Evolutionary conservation across 1,139 yeast species (phyloP).

Genomic region (Taphrina wiesneri): DNA sequence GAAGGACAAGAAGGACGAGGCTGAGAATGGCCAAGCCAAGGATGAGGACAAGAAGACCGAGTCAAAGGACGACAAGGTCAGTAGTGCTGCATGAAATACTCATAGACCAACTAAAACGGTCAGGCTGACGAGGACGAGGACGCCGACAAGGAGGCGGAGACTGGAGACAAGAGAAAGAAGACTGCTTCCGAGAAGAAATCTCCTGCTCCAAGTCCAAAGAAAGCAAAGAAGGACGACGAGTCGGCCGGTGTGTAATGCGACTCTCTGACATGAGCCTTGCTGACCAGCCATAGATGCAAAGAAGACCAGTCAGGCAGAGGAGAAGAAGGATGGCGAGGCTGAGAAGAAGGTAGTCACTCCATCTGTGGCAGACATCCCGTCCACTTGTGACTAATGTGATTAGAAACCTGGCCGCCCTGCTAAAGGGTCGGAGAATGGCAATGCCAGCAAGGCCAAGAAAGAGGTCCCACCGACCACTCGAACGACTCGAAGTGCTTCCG

Average conservation of each 20-base stretch:
- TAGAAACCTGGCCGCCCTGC: constrained; percentile 13
- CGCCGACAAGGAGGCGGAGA: neutral
- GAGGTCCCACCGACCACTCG: constrained; percentile 30
- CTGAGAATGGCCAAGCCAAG: constrained; percentile 3
- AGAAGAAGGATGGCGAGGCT: constrained; percentile 1
- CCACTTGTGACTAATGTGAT: neutral
- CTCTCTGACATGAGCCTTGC: too few relatives aligned
- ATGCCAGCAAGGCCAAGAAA: constrained; percentile 1
- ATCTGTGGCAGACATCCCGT: neutral
- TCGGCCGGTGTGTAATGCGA: neutral
- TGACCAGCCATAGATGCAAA: neutral
- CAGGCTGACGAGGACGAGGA: neutral
- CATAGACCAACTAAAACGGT: neutral
- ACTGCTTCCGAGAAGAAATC: constrained; percentile 14
- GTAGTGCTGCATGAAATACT: neutral
- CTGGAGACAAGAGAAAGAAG: constrained; percentile 19
- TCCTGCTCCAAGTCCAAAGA: constrained; percentile 8
- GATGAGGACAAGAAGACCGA: constrained; percentile 12
- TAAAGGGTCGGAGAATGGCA: constrained; percentile 10
- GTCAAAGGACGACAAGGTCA: neutral
- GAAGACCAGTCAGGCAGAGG: neutral
- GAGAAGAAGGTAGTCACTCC: constrained; percentile 14
- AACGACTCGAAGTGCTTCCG: constrained; percentile 26
- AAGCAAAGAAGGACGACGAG: constrained; percentile 18
- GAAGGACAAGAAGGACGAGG: constrained; percentile 9